Conservation (phyloP, 2,329 filamentous ascomycete genomes). For the Alternaria solani region DNA sequence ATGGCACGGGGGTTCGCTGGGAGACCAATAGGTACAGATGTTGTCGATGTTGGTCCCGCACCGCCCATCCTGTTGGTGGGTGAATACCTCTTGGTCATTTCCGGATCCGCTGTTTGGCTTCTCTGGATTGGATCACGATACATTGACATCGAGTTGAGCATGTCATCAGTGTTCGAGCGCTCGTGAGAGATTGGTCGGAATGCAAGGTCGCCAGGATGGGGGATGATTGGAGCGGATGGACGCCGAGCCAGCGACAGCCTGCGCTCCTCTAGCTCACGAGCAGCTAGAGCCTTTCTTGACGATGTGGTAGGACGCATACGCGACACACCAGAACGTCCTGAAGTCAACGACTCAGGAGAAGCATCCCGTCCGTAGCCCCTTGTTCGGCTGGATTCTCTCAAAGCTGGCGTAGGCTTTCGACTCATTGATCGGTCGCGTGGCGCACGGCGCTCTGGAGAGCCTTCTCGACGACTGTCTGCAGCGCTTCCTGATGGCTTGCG, state of each 20-base stretch:
- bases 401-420: constrained; percentile 38
- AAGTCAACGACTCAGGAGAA: constrained; percentile 48
- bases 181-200: constrained; percentile 45
- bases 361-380: constrained; percentile 44
- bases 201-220: constrained; percentile 69
- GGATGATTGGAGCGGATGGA: constrained; percentile 80
- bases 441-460: constrained; percentile 55
- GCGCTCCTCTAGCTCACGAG: constrained; percentile 86
- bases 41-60: constrained; percentile 54
- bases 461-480: constrained; percentile 53
- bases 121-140: constrained; percentile 57
- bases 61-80: constrained; percentile 44
- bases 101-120: constrained; percentile 72
- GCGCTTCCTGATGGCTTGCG: constrained; percentile 57
- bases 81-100: constrained; percentile 52
- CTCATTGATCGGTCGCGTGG: constrained; percentile 50
- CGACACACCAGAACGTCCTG: constrained; percentile 40
- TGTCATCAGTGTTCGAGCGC: constrained; percentile 53
- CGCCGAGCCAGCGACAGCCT: constrained; percentile 79
- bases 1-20: constrained; percentile 92
- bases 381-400: constrained; percentile 45
- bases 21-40: constrained; percentile 72
- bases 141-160: constrained; percentile 45
- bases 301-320: constrained; percentile 39
- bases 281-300: constrained; percentile 59